Conservation (phyloP, 169 alveolate genomes). For the Plasmodium fragile region DNA sequence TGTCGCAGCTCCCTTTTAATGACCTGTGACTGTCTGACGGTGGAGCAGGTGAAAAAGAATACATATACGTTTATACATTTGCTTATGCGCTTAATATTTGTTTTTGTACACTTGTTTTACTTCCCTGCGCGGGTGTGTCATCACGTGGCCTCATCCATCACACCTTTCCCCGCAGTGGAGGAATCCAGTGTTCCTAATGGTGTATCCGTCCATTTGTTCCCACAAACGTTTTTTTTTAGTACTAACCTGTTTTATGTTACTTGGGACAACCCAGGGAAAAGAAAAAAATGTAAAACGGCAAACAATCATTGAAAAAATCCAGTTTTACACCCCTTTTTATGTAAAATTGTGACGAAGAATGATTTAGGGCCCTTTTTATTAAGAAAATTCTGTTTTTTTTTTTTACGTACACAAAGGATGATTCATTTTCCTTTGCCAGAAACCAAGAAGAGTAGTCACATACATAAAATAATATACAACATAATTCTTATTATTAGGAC, state of each 20-base stretch:
- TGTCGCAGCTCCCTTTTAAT: constrained; percentile 69
- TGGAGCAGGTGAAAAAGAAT: neutral
- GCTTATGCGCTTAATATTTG: neutral
- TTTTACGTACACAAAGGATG: neutral
- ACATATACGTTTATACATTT: neutral
- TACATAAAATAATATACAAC: neutral
- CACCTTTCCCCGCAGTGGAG: neutral
- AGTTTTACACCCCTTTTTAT: neutral
- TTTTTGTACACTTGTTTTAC: neutral
- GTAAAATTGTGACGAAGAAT: neutral
- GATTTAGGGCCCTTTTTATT: neutral
- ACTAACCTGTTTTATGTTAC: neutral
- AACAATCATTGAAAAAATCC: neutral
- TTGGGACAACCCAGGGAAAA: neutral
- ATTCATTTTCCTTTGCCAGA: neutral
- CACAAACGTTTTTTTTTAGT: neutral
- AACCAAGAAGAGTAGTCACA: neutral
- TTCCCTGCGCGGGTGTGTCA: neutral
- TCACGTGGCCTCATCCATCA: neutral
- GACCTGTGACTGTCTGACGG: neutral
- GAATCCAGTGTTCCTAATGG: neutral
- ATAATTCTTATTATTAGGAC: neutral
- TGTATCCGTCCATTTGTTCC: neutral
- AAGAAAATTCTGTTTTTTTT: no score
- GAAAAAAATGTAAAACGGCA: neutral